phyloP scores from a whole-genome alignment of 805 yeast species.

The Kazachstania kunashirensis region DNA sequence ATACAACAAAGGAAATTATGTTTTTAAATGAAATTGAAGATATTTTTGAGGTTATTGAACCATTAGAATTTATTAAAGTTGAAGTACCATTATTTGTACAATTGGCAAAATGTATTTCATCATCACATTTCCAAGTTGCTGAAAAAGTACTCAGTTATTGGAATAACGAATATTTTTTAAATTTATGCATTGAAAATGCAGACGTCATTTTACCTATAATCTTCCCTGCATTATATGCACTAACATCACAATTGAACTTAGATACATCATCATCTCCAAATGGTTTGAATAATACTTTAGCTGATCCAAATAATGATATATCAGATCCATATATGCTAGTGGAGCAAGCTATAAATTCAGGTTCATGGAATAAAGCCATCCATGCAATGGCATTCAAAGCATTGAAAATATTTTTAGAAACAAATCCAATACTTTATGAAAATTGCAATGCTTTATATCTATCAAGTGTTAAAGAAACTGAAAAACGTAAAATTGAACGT shows the following conservation, averaged over 20 bases:
- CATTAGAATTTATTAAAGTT: slow-evolving; percentile 80
- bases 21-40: slow-evolving; percentile 93
- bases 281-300: not conserved
- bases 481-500: slow-evolving; percentile 50
- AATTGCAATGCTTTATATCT: slow-evolving; percentile 85
- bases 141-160: slow-evolving; percentile 91
- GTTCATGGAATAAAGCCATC: slow-evolving; percentile 90
- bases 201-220: slow-evolving; percentile 88
- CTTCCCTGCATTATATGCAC: slow-evolving; percentile 80
- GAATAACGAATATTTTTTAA: slow-evolving; percentile 89
- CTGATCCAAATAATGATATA: slow-evolving; percentile 1
- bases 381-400: slow-evolving; percentile 88
- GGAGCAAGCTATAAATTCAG: slow-evolving; percentile 35
- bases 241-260: slow-evolving; percentile 41
- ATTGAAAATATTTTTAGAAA: slow-evolving; percentile 82
- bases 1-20: slow-evolving; percentile 92
- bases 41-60: slow-evolving; percentile 92
- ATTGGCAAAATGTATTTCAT: slow-evolving; percentile 83
- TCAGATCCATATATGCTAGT: slow-evolving; percentile 31
- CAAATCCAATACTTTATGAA: slow-evolving; percentile 83
- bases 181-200: slow-evolving; percentile 83
- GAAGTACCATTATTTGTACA: slow-evolving; percentile 92
- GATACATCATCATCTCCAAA: slow-evolving; percentile 14
- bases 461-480: slow-evolving; percentile 66
- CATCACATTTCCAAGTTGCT: slow-evolving; percentile 94